Evolutionary conservation across 148 eudicot species (phyloP).

Genomic region (Mesembryanthemum crystallinum): DNA sequence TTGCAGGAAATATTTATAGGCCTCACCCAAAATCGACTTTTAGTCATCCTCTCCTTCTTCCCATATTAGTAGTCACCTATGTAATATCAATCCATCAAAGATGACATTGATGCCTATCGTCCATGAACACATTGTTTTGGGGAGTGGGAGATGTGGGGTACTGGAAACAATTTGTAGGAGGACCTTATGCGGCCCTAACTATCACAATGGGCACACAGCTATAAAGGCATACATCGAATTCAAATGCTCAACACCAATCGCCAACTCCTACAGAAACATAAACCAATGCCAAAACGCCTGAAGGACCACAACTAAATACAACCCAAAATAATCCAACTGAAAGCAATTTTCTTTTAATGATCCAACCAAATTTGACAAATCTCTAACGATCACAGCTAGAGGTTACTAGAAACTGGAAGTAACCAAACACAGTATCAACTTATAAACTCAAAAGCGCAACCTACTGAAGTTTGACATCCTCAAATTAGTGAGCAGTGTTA

Average conservation of each 20-base stretch:
- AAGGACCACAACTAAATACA: neutral
- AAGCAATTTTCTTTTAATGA: too few relatives aligned
- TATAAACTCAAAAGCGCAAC: neutral
- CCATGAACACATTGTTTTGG: too few relatives aligned
- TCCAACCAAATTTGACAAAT: neutral
- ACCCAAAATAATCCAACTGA: neutral
- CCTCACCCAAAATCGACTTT: too few relatives aligned
- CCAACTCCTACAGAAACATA: neutral
- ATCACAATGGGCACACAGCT: neutral
- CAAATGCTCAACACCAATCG: neutral
- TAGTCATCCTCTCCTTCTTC: too few relatives aligned
- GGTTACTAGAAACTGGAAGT: neutral
- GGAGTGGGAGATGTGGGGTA: neutral
- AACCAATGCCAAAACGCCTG: neutral
- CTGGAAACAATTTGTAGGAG: neutral
- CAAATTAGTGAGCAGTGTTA: neutral
- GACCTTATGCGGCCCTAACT: neutral
- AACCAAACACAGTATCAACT: neutral
- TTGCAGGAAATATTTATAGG: too few relatives aligned
- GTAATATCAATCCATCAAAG: too few relatives aligned
- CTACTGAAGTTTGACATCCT: neutral
- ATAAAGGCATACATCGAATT: neutral
- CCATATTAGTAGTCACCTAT: too few relatives aligned
- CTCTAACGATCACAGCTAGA: neutral
- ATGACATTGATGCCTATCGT: too few relatives aligned